phyloP scores from a whole-genome alignment of 2,329 filamentous ascomycete genomes.

The Aspergillus calidoustus region DNA sequence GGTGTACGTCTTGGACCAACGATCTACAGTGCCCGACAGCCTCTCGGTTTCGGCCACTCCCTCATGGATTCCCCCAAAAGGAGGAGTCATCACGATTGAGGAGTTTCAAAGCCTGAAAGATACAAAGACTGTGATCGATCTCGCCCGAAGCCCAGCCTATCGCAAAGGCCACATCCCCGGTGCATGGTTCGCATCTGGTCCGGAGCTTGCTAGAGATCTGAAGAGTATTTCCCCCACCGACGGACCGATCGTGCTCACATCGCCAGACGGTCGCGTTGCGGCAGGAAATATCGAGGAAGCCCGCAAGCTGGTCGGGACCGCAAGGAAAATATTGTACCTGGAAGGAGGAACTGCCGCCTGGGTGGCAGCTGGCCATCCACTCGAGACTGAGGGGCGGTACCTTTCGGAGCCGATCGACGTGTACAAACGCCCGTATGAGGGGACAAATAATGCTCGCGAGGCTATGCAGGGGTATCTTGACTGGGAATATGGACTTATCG shows the following conservation, averaged over 20 bases:
- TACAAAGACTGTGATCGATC: not conserved
- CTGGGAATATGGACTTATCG: conserved; percentile 5
- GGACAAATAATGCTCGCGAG: not conserved
- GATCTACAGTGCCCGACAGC: not conserved
- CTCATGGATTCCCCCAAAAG: not conserved
- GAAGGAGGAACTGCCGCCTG: not conserved
- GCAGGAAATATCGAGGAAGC: not conserved
- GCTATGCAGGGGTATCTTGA: conserved; percentile 4
- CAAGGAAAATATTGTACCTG: not conserved
- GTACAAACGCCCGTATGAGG: conserved; percentile 2
- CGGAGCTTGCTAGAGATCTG: not conserved
- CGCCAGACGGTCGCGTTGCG: not conserved
- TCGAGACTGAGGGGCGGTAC: not conserved
- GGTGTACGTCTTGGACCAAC: not conserved
- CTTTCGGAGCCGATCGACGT: not conserved
- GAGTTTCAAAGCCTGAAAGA: not conserved
- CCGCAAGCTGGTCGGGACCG: not conserved
- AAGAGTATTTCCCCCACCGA: not conserved
- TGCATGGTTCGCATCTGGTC: not conserved
- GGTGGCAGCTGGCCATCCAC: not conserved
- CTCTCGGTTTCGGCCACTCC: not conserved
- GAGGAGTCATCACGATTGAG: not conserved
- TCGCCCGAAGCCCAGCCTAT: not conserved
- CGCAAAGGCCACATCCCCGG: not conserved
- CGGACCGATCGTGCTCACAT: not conserved